Evolutionary conservation across 768 basidiomycete species (phyloP).

Genomic region (Nevesoporus exiguus): DNA sequence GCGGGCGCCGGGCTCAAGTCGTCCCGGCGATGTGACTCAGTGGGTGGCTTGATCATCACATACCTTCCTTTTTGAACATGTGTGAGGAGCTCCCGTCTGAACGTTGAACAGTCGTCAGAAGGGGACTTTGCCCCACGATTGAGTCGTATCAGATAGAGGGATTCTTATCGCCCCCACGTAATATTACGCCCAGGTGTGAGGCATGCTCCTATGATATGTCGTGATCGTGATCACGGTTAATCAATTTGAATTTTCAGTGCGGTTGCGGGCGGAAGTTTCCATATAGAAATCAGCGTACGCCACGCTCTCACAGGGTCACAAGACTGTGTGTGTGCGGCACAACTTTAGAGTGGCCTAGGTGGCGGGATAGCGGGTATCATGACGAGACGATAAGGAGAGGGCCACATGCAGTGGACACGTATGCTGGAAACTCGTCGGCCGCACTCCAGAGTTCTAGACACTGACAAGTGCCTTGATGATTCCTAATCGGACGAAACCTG

Average conservation of each 20-base stretch:
- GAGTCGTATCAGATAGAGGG: too few species aligned
- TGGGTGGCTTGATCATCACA: not conserved
- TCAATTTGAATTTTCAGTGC: constrained; percentile 7
- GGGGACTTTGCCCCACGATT: too few species aligned
- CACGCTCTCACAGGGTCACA: not conserved
- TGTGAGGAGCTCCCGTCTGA: too few species aligned
- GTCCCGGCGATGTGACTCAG: too few species aligned
- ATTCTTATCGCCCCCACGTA: too few species aligned
- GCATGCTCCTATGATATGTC: not conserved
- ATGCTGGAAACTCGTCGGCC: not conserved
- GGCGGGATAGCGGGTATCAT: not conserved
- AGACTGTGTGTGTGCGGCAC: not conserved
- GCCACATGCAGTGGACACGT: not conserved
- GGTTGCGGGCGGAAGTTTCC: not conserved
- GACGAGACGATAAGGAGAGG: not conserved
- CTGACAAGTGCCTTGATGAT: not conserved
- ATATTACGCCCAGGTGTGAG: not conserved
- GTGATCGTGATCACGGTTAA: not conserved
- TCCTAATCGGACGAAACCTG: not conserved
- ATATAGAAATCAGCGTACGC: constrained; percentile 8
- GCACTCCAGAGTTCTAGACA: not conserved
- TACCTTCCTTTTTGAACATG: too few species aligned
- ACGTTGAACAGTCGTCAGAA: too few species aligned
- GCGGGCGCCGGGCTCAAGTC: too few species aligned
- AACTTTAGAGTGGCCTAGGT: not conserved